Percentiles rank a stretch among this genome's conserved stretches.
phyloP scores from a whole-genome alignment of 345 rosid genomes.

The Carallia brachiata region DNA sequence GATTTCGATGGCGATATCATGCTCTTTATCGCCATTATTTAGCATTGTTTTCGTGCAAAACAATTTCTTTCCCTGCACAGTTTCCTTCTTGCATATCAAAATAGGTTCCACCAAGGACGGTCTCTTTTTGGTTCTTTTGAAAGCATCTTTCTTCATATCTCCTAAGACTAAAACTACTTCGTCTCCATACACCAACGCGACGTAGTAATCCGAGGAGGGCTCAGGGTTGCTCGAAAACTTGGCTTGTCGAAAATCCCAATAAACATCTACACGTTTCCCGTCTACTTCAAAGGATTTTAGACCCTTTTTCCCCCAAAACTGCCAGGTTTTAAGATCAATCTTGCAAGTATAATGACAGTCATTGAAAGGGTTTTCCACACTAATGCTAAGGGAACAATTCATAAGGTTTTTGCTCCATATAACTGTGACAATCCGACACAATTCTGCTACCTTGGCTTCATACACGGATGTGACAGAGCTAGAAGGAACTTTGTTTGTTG shows the following conservation, averaged over 20 bases:
- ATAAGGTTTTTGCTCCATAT: slow-evolving; percentile 54
- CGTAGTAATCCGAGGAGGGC: slow-evolving; percentile 58
- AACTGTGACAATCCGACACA: slow-evolving; percentile 36
- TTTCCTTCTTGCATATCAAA: slow-evolving; percentile 68
- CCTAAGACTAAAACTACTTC: slow-evolving; percentile 53
- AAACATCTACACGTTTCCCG: slow-evolving; percentile 43
- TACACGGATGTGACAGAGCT: slow-evolving; percentile 49
- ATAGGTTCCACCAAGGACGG: slow-evolving; percentile 44
- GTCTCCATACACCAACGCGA: slow-evolving; percentile 46
- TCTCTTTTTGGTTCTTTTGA: slow-evolving; percentile 49
- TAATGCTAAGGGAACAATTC: slow-evolving; percentile 44
- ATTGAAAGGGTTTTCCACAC: slow-evolving; percentile 39
- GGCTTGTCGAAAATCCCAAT: slow-evolving; percentile 70
- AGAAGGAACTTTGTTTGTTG: slow-evolving; percentile 18
- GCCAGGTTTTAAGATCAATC: slow-evolving; percentile 61
- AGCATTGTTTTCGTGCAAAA: slow-evolving; percentile 56
- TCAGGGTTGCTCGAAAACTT: slow-evolving; percentile 60
- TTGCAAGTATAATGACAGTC: slow-evolving; percentile 42
- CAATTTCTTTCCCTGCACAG: slow-evolving; percentile 55
- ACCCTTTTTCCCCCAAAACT: slow-evolving; percentile 71
- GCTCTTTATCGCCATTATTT: slow-evolving; percentile 36
- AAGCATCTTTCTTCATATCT: slow-evolving; percentile 54
- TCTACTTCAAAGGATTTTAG: slow-evolving; percentile 57
- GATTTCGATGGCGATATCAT: slow-evolving; percentile 58
- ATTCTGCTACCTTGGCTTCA: slow-evolving; percentile 40